These are phyloP conservation scores for Juglanconis sp. DNA, from an alignment of 2,329 filamentous ascomycete genomes.

Conservation along the genomic window DNA sequence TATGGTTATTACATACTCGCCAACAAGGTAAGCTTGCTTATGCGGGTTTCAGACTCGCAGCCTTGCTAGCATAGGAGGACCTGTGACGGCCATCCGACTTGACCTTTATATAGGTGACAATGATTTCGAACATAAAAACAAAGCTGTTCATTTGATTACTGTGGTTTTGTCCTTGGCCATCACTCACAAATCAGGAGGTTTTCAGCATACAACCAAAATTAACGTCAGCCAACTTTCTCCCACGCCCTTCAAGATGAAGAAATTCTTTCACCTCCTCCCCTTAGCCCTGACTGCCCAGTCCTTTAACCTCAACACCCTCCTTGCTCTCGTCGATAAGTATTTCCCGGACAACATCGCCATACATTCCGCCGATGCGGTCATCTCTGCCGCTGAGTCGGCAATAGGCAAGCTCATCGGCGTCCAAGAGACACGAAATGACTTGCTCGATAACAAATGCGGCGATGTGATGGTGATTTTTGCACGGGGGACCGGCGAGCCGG, in stretches of 20 bases:
- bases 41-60: not conserved
- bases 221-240: not conserved
- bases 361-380: not conserved
- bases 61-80: not conserved
- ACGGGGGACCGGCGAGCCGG: slow-evolving; percentile 26
- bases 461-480: slow-evolving; percentile 27
- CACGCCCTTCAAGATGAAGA: not conserved
- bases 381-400: not conserved
- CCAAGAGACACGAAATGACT: slow-evolving; percentile 11
- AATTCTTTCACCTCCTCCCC: not conserved
- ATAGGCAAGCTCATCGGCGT: slow-evolving; percentile 5
- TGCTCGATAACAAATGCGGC: slow-evolving; percentile 11
- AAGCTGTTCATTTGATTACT: not conserved
- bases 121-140: not conserved
- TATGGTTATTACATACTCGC: not conserved
- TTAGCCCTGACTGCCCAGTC: not conserved
- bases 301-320: not conserved
- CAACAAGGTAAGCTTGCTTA: not conserved
- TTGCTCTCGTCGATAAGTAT: not conserved
- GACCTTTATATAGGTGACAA: not conserved
- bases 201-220: not conserved
- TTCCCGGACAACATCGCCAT: not conserved
- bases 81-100: not conserved
- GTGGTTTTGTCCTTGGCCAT: not conserved
- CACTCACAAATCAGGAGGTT: not conserved